Base-by-base conservation (phyloP, 2,329 filamentous ascomycete species). In the Metarhizium humberi region DNA sequence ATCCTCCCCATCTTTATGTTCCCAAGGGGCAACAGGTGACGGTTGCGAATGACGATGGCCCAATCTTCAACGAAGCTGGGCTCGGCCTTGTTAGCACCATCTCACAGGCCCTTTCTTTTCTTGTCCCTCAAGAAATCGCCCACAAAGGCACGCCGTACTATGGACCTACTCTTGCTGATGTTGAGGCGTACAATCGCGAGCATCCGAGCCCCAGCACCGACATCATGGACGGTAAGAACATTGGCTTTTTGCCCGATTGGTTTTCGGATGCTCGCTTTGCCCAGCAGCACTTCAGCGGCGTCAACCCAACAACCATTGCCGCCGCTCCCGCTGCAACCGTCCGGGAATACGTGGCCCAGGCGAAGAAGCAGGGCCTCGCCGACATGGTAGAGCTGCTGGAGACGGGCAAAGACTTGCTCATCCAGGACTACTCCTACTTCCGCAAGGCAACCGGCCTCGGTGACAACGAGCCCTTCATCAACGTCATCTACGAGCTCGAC, bases 391-490 rank as follows among this genome's bases (percentile, higher is more conserved):
- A 66, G 1, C 63, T 71, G 8, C 59, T 61, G 3, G 60, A 63
- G 45, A 60, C 62, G 1, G 65, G 71, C 50, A 59, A 62, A 2
- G 56, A 59, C 0, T 68, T 65, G 5, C 67, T 77, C 4, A 73
- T 76, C 14, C 74, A 75, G 52, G 75, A 77, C 57, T 73, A 66
- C 57, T 71, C 71, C 57, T 75, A 75, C 58, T 71, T 76, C 62
- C 69, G 74, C 25, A 60, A 66, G 43, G 72, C 72, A 4, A 55
- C 66, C 4, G 69, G 69, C 2, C 63, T 61, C 5, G 55, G 63
- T 13, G 61, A 67, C 0, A 55, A 63, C 3, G 64, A 63, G 3
- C 59, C 62, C 30, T 54, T 71, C 20, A 45, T 63, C 51, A 56
- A 66, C 59, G 65, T 68, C 60, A 63, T 67, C 49, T 58, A 60